Conservation (phyloP, 1,284 basidiomycete species). For the Trichosporon coremiiforme region DNA sequence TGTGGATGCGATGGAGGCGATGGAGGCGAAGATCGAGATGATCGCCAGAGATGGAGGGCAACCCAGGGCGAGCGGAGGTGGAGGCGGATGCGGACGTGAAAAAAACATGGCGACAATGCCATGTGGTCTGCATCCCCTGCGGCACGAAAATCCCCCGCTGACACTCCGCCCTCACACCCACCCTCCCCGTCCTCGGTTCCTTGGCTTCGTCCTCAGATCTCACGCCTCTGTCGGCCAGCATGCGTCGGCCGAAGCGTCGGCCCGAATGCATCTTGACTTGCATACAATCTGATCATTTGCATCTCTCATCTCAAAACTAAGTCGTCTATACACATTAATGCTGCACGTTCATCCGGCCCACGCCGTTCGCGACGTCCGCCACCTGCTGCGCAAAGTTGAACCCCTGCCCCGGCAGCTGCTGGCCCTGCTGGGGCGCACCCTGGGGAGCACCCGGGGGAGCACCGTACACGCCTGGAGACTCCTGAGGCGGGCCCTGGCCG, state of each 20-base stretch:
- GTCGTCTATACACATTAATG: conserved; percentile 22
- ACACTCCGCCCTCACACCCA: too few relatives aligned
- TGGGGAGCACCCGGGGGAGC: background rate
- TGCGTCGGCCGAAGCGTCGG: background rate
- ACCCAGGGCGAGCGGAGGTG: conserved; percentile 8
- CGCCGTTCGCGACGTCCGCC: conserved; percentile 38
- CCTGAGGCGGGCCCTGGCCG: conserved; percentile 23
- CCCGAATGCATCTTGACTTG: background rate
- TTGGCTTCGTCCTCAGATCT: background rate
- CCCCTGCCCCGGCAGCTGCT: conserved; percentile 20
- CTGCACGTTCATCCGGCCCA: conserved; percentile 47
- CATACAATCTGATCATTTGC: background rate
- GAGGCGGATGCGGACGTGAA: conserved; percentile 15
- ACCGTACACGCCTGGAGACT: background rate
- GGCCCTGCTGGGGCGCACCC: conserved; percentile 16
- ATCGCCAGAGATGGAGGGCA: background rate
- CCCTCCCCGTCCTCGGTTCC: background rate
- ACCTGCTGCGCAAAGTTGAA: conserved; percentile 27
- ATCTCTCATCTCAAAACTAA: background rate
- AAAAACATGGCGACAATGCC: background rate
- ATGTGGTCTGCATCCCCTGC: conserved; percentile 6
- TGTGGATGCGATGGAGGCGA: background rate
- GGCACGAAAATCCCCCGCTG: conserved; percentile 15
- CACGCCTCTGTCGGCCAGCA: background rate
- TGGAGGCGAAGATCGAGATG: background rate